These are phyloP conservation scores for Fusarium illudens DNA, from an alignment of 2,329 filamentous ascomycete genomes.

Conservation along the genomic window DNA sequence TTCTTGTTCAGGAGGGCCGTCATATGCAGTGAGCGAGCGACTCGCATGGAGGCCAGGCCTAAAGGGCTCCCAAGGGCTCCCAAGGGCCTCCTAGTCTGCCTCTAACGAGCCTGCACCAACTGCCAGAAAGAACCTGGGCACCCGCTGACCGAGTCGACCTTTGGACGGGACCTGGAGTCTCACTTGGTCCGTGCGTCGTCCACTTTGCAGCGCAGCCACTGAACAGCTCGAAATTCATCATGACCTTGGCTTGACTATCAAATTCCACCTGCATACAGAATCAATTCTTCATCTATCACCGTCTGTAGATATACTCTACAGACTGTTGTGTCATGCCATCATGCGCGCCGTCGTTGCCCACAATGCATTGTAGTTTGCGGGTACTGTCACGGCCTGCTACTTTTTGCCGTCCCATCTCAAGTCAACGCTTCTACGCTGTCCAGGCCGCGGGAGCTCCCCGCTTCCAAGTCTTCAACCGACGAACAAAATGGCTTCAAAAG, in stretches of 20 bases:
- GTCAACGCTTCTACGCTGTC: constrained; percentile 73
- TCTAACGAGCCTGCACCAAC: constrained; percentile 22
- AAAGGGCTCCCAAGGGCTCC: neutral
- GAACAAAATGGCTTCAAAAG: constrained; percentile 89
- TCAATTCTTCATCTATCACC: neutral
- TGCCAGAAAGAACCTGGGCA: constrained; percentile 28
- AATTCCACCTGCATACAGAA: constrained; percentile 1
- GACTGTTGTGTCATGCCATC: constrained; percentile 43
- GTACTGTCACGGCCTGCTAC: constrained; percentile 30
- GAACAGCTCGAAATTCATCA: constrained; percentile 38
- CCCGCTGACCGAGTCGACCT: too few relatives aligned
- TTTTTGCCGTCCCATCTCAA: constrained; percentile 20
- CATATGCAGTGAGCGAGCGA: constrained; percentile 20
- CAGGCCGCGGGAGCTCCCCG: constrained; percentile 79
- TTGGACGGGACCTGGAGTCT: too few relatives aligned
- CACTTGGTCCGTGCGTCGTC: constrained; percentile 34
- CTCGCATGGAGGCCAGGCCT: neutral
- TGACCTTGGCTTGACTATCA: constrained; percentile 37
- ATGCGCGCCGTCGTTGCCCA: constrained; percentile 39
- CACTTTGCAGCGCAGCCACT: constrained; percentile 30
- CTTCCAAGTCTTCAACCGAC: constrained; percentile 90
- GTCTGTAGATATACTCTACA: constrained; percentile 24
- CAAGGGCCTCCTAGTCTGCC: constrained; percentile 11
- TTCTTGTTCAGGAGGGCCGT: constrained; percentile 12
- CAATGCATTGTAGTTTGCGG: constrained; percentile 40